phyloP scores from a whole-genome alignment of 306 rosid genomes.

The Casuarina equisetifolia region DNA sequence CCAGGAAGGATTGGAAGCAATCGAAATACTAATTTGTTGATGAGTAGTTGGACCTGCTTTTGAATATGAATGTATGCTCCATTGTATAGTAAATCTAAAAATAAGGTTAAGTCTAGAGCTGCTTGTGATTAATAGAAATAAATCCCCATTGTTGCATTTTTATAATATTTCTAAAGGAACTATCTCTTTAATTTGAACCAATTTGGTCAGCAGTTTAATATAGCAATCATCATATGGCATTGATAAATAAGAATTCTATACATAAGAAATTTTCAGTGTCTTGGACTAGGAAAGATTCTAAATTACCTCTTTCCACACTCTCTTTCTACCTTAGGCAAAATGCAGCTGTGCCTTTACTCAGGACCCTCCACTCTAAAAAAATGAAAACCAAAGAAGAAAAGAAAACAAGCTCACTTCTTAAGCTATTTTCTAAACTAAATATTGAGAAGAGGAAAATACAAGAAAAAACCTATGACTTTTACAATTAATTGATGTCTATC shows the following conservation, averaged over 20 bases:
- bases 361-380: conserved; percentile 29
- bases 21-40: no score
- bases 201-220: neutral
- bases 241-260: conserved; percentile 37
- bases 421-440: conserved; percentile 33
- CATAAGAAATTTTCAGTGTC: conserved; percentile 29
- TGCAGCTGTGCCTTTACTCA: conserved; percentile 29
- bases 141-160: no score
- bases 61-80: neutral
- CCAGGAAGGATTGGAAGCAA: neutral
- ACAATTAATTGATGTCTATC: conserved; percentile 29
- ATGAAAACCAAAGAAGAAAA: conserved; percentile 43
- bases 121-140: no score
- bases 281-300: conserved; percentile 28
- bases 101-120: no score
- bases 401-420: conserved; percentile 30
- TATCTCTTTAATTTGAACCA: neutral
- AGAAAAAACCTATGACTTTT: conserved; percentile 31
- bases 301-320: neutral
- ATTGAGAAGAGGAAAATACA: neutral
- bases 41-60: no score
- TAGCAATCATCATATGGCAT: conserved; percentile 27
- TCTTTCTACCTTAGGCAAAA: conserved; percentile 27
- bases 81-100: neutral
- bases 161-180: neutral